Percentiles rank a stretch among this genome's conserved stretches.
These are phyloP conservation scores for Arbutus unedo DNA, from an alignment of 148 eudicot species.

Conservation along the genomic window DNA sequence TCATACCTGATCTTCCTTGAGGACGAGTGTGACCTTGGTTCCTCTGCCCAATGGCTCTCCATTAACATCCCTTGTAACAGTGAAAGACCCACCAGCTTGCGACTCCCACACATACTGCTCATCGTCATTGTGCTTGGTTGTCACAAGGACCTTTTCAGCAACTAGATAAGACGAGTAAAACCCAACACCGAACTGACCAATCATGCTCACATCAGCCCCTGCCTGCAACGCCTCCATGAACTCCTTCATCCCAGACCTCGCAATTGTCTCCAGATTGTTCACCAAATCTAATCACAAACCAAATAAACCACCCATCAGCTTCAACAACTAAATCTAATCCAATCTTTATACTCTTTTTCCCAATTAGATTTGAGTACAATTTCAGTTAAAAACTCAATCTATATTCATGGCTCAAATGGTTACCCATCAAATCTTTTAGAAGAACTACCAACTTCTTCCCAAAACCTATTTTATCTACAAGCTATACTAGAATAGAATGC, in stretches of 20 bases:
- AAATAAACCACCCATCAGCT: background rate
- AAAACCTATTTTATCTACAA: too few relatives aligned
- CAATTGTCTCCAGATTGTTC: constrained; percentile 16
- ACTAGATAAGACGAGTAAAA: constrained; percentile 10
- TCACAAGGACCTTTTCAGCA: constrained; percentile 3
- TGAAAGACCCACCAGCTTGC: constrained; percentile 11
- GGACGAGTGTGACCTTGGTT: constrained; percentile 12
- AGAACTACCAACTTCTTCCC: too few relatives aligned
- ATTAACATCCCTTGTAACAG: constrained; percentile 1
- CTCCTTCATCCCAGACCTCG: constrained; percentile 13
- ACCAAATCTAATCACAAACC: constrained; percentile 1
- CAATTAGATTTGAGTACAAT: too few relatives aligned
- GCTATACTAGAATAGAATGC: too few relatives aligned
- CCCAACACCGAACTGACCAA: constrained; percentile 16
- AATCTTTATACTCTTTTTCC: background rate
- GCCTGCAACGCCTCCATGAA: constrained; percentile 18
- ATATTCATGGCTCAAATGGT: too few relatives aligned
- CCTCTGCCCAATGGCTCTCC: constrained; percentile 11
- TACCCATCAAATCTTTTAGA: too few relatives aligned
- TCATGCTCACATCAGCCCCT: constrained; percentile 17
- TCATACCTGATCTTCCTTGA: constrained; percentile 14
- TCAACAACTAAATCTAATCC: background rate
- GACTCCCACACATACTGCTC: constrained; percentile 16
- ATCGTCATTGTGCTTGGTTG: constrained; percentile 12
- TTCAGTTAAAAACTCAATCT: too few relatives aligned